These are phyloP conservation scores for Talaromyces piceae DNA, from an alignment of 2,329 filamentous ascomycete species.

Conservation along the genomic window DNA sequence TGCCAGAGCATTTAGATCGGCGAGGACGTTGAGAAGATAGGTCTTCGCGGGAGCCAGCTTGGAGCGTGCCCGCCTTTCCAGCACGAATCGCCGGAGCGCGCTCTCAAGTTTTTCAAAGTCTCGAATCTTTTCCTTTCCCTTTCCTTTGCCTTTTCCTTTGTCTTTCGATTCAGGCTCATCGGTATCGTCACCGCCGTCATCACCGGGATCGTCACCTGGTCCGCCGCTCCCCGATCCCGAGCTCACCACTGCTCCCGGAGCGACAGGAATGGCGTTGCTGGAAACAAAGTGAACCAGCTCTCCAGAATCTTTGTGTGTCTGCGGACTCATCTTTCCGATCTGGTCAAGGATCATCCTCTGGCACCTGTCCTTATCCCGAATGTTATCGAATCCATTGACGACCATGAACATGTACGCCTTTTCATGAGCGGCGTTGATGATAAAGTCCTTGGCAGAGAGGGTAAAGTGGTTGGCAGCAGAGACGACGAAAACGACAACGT, in stretches of 20 bases:
- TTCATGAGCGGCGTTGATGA: constrained; percentile 87
- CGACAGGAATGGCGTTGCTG: constrained; percentile 83
- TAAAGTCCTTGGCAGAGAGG: constrained; percentile 94
- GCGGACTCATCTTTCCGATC: constrained; percentile 76
- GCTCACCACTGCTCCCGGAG: constrained; percentile 49
- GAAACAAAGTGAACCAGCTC: constrained; percentile 98
- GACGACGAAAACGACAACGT: constrained; percentile 97
- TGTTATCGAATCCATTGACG: constrained; percentile 93
- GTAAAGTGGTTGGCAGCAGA: constrained; percentile 98
- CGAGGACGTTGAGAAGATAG: constrained; percentile 86
- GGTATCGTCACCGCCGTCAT: constrained; percentile 45
- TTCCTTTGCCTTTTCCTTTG: constrained; percentile 84
- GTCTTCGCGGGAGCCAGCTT: constrained; percentile 94
- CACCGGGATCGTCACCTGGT: constrained; percentile 41
- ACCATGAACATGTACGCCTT: constrained; percentile 99
- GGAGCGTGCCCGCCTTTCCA: constrained; percentile 90
- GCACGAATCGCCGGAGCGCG: constrained; percentile 81
- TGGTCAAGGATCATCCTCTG: constrained; percentile 91
- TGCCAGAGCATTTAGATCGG: constrained; percentile 76
- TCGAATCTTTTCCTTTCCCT: constrained; percentile 78
- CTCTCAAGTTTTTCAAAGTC: constrained; percentile 88
- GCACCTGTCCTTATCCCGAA: constrained; percentile 83
- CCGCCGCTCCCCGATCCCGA: constrained; percentile 46
- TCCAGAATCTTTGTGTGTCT: constrained; percentile 82
- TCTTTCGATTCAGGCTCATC: constrained; percentile 50